These are phyloP conservation scores for Claviceps quebecensis DNA, from an alignment of 2,329 filamentous ascomycete genomes.

Conservation along the genomic window DNA sequence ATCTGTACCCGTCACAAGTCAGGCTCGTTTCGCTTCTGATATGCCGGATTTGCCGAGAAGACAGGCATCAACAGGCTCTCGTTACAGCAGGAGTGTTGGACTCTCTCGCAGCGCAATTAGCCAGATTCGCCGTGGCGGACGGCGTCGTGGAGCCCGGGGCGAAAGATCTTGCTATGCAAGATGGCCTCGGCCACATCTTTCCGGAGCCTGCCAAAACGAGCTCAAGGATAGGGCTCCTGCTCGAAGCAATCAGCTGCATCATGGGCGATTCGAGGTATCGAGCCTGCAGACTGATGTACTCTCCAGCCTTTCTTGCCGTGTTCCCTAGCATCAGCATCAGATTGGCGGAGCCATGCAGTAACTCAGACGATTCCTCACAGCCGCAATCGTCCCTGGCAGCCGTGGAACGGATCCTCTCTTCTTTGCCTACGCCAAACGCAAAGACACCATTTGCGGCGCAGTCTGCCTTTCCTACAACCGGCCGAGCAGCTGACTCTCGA, in stretches of 20 bases:
- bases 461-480: slow-evolving; percentile 11
- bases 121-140: slow-evolving; percentile 51
- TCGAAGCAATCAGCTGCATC: slow-evolving; percentile 66
- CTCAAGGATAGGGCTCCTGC: slow-evolving; percentile 50
- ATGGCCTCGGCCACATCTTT: slow-evolving; percentile 42
- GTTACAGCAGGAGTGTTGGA: slow-evolving; percentile 64
- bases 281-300: slow-evolving; percentile 55
- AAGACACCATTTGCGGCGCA: slow-evolving; percentile 15
- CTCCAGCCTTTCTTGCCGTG: slow-evolving; percentile 53
- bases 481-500: slow-evolving; percentile 15
- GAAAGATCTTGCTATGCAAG: slow-evolving; percentile 36
- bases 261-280: slow-evolving; percentile 68
- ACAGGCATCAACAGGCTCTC: slow-evolving; percentile 56
- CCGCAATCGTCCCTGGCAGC: slow-evolving; percentile 23
- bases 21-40: slow-evolving; percentile 44
- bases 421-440: slow-evolving; percentile 29
- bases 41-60: slow-evolving; percentile 48
- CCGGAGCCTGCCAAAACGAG: slow-evolving; percentile 46
- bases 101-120: slow-evolving; percentile 60
- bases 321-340: slow-evolving; percentile 48
- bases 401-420: slow-evolving; percentile 53
- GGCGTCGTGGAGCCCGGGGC: slow-evolving; percentile 56
- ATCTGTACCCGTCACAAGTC: slow-evolving; percentile 47
- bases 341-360: slow-evolving; percentile 31
- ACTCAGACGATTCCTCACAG: slow-evolving; percentile 25